A percentile compares a stretch with the other conserved stretches of the same genome.
phyloP scores from a whole-genome alignment of 176 grass and related monocot genomes.

The Lolium perenne region DNA sequence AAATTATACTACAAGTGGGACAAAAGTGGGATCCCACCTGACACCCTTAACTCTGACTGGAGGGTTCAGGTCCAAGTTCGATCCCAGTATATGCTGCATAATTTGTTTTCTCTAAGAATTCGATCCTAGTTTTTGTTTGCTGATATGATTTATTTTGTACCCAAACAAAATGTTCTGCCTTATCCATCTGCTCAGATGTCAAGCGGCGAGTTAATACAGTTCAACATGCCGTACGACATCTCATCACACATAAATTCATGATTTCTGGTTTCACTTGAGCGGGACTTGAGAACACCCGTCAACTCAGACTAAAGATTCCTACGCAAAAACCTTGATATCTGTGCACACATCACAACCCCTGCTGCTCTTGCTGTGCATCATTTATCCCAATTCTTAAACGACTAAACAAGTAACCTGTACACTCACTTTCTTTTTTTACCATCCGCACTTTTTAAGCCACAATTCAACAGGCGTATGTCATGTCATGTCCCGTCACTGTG shows the following conservation, averaged over 20 bases:
- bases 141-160: background rate
- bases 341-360: background rate
- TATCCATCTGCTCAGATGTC: background rate
- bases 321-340: background rate
- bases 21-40: no score
- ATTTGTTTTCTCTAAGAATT: background rate
- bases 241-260: conserved; percentile 25
- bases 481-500: background rate
- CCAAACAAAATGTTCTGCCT: background rate
- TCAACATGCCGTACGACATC: background rate
- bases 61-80: background rate
- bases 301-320: conserved; percentile 23
- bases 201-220: background rate
- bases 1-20: no score
- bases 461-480: background rate
- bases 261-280: background rate
- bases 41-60: no score
- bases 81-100: background rate
- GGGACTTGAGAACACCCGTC: background rate
- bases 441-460: background rate
- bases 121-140: background rate
- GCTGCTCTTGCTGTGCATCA: background rate
- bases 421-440: background rate
- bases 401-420: background rate
- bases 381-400: background rate